Conservation (phyloP, 2,329 filamentous ascomycete genomes). For the Calonectria leucothoes region DNA sequence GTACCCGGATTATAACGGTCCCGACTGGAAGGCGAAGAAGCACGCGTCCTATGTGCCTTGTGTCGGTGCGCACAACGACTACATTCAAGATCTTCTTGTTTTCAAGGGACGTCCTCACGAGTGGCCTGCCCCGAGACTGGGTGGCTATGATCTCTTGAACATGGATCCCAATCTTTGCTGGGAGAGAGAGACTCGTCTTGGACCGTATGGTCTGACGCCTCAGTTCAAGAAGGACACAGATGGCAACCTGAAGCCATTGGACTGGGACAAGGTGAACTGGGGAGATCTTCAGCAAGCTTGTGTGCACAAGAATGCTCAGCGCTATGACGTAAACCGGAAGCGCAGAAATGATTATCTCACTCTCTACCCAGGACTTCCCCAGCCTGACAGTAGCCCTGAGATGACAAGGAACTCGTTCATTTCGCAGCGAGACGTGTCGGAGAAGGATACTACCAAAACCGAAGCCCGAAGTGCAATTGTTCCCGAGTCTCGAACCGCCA, state of each 20-base stretch:
- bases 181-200: constrained; percentile 76
- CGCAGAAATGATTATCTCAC: constrained; percentile 57
- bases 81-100: constrained; percentile 70
- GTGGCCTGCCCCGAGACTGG: constrained; percentile 72
- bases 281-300: constrained; percentile 76
- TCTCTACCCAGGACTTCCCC: constrained; percentile 52
- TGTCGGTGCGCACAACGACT: constrained; percentile 70
- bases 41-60: constrained; percentile 73
- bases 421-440: constrained; percentile 18
- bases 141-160: constrained; percentile 69
- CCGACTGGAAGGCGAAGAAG: constrained; percentile 67
- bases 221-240: constrained; percentile 57
- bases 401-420: constrained; percentile 21
- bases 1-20: constrained; percentile 77
- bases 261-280: constrained; percentile 78
- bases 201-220: constrained; percentile 70
- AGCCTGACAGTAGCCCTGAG: constrained; percentile 28
- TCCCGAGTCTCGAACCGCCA: constrained; percentile 71
- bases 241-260: constrained; percentile 51
- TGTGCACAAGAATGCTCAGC: constrained; percentile 71
- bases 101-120: constrained; percentile 70
- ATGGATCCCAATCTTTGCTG: constrained; percentile 74
- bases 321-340: constrained; percentile 63
- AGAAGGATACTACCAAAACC: background rate
- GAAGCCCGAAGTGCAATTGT: constrained; percentile 33